Evolutionary conservation across 2,329 filamentous ascomycete species (phyloP).

Genomic region (Rachicladosporium sp.): DNA sequence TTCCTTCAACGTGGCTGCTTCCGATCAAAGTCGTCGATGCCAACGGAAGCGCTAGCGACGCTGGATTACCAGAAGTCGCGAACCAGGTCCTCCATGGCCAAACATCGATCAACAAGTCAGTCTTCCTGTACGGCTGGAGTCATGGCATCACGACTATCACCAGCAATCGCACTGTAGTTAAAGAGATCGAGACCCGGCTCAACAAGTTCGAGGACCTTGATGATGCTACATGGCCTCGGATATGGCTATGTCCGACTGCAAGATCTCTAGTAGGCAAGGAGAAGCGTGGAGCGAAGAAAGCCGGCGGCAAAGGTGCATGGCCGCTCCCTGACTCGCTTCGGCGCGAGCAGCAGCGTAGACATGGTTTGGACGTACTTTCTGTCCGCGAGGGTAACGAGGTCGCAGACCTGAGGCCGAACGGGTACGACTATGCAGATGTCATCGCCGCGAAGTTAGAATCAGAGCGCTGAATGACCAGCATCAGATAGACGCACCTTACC

Average conservation of each 20-base stretch:
- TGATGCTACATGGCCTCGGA: conserved; percentile 43
- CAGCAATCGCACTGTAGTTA: conserved; percentile 55
- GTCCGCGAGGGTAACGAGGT: conserved; percentile 15
- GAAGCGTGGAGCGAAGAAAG: conserved; percentile 28
- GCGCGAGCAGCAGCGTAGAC: conserved; percentile 18
- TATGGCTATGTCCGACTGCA: conserved; percentile 54
- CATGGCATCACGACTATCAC: conserved; percentile 53
- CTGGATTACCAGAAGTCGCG: conserved; percentile 35
- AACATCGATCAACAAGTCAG: conserved; percentile 53
- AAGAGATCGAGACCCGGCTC: conserved; percentile 49
- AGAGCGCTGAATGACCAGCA: conserved; percentile 1
- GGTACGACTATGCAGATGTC: conserved; percentile 18
- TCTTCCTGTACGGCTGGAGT: conserved; percentile 63
- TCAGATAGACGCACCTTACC: too few relatives aligned
- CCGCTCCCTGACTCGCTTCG: conserved; percentile 18
- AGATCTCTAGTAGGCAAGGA: conserved; percentile 57
- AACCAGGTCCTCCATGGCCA: conserved; percentile 35
- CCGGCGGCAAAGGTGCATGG: conserved; percentile 10
- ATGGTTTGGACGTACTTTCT: conserved; percentile 20
- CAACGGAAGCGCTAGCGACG: conserved; percentile 23
- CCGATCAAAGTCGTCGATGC: conserved; percentile 47
- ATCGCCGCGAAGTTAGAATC: conserved; percentile 16
- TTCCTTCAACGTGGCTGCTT: conserved; percentile 44
- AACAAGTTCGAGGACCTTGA: conserved; percentile 40
- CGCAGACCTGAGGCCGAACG: conserved; percentile 18